A percentile compares a stretch with the other conserved stretches of the same genome.
Evolutionary conservation across 352 stramenopile genomes (phyloP).

Genomic region (Albugo candida): DNA sequence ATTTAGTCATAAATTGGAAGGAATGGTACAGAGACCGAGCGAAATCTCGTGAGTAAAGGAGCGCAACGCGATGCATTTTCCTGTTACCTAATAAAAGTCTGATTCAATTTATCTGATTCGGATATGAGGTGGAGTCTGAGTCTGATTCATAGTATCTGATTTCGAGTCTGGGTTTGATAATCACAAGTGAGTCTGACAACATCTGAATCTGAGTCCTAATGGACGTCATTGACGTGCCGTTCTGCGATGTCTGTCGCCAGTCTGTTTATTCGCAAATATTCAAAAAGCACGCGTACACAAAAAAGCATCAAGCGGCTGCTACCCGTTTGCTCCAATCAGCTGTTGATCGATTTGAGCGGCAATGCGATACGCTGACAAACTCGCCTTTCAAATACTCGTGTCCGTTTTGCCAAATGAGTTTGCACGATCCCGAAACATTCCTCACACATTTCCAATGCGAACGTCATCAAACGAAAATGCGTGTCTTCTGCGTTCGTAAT

Average conservation of each 20-base stretch:
- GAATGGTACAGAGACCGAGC: too few relatives aligned
- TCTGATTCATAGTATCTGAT: too few relatives aligned
- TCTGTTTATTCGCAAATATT: conserved; percentile 41
- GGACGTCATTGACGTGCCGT: conserved; percentile 12
- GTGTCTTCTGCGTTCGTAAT: conserved; percentile 29
- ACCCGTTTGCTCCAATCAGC: conserved; percentile 16
- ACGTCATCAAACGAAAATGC: conserved; percentile 16
- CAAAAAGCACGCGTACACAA: conserved; percentile 46
- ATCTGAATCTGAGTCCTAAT: too few relatives aligned
- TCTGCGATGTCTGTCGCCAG: conserved; percentile 25
- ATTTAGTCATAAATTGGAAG: too few relatives aligned
- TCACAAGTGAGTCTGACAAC: too few relatives aligned
- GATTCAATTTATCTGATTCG: too few relatives aligned
- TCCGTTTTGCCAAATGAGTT: not conserved
- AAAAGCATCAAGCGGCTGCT: conserved; percentile 24
- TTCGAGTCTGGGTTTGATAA: too few relatives aligned
- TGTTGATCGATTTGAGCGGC: not conserved
- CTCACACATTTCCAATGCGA: conserved; percentile 20
- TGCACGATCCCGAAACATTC: conserved; percentile 5
- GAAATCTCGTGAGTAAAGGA: too few relatives aligned
- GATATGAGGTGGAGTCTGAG: too few relatives aligned
- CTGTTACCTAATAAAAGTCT: too few relatives aligned
- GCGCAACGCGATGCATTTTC: too few relatives aligned
- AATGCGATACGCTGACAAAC: not conserved
- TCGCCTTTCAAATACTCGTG: not conserved